phyloP scores from a whole-genome alignment of 1,139 yeast species.

The Lodderomyces pseudojiufengensis region DNA sequence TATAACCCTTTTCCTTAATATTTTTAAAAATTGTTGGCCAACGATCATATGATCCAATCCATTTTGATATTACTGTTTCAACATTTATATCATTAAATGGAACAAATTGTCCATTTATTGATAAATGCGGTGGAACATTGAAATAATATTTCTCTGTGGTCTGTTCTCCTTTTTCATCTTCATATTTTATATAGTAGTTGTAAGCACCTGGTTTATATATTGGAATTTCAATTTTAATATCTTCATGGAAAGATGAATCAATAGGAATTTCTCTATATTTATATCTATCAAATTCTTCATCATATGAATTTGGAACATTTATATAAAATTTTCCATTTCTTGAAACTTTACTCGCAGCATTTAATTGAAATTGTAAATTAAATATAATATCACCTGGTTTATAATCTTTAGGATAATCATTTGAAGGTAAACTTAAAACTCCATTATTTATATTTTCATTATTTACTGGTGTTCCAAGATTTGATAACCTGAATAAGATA shows the following conservation, averaged over 20 bases:
- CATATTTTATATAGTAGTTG: constrained; percentile 54
- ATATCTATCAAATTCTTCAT: constrained; percentile 51
- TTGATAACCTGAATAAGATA: constrained; percentile 49
- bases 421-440: constrained; percentile 61
- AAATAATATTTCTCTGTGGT: constrained; percentile 62
- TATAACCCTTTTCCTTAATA: constrained; percentile 74
- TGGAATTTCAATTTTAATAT: constrained; percentile 56
- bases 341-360: constrained; percentile 71
- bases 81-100: constrained; percentile 80
- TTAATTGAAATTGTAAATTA: constrained; percentile 57
- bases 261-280: constrained; percentile 48
- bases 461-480: constrained; percentile 55
- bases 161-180: constrained; percentile 23
- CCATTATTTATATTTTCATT: constrained; percentile 48
- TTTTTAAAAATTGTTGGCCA: constrained; percentile 69
- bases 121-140: constrained; percentile 76
- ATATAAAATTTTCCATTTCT: constrained; percentile 70
- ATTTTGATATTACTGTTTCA: constrained; percentile 85
- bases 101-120: constrained; percentile 51
- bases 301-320: constrained; percentile 57
- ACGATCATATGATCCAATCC: constrained; percentile 66
- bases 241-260: constrained; percentile 52
- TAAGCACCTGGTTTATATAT: constrained; percentile 78
- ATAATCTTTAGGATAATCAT: constrained; percentile 41
- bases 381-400: constrained; percentile 46